A percentile compares a stretch with the other conserved stretches of the same genome.
These are phyloP conservation scores for Acer negundo DNA, from an alignment of 345 rosid genomes.

Conservation along the genomic window DNA sequence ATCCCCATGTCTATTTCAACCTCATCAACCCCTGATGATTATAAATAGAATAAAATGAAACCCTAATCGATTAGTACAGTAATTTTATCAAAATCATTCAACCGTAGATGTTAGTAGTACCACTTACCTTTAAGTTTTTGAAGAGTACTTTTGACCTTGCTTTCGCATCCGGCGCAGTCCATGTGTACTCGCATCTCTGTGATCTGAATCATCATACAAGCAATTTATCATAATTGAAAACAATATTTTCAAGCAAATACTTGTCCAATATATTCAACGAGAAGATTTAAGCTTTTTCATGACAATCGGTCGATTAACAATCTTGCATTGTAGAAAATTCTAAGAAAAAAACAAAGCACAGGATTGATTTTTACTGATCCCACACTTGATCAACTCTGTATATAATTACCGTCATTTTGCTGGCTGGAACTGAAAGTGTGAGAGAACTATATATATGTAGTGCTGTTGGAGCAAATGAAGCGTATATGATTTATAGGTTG, in stretches of 20 bases:
- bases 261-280: neutral
- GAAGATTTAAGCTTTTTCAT: neutral
- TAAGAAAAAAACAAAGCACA: no score
- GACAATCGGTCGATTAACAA: no score
- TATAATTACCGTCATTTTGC: conserved; percentile 11
- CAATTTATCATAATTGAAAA: neutral
- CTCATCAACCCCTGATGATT: conserved; percentile 63
- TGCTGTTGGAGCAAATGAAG: neutral
- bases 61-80: neutral
- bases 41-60: neutral
- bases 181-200: conserved; percentile 87
- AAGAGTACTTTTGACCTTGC: conserved; percentile 61
- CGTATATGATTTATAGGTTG: neutral
- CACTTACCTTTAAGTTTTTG: conserved; percentile 63
- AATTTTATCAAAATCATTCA: no score
- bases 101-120: no score
- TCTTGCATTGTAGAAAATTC: no score
- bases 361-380: no score
- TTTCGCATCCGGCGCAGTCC: conserved; percentile 85
- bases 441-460: no score
- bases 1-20: conserved; percentile 67
- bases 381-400: no score
- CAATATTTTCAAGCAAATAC: neutral
- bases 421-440: neutral
- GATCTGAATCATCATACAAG: conserved; percentile 38